Conservation (phyloP, 2,329 filamentous ascomycete genomes). For the Catunica adiposa region DNA sequence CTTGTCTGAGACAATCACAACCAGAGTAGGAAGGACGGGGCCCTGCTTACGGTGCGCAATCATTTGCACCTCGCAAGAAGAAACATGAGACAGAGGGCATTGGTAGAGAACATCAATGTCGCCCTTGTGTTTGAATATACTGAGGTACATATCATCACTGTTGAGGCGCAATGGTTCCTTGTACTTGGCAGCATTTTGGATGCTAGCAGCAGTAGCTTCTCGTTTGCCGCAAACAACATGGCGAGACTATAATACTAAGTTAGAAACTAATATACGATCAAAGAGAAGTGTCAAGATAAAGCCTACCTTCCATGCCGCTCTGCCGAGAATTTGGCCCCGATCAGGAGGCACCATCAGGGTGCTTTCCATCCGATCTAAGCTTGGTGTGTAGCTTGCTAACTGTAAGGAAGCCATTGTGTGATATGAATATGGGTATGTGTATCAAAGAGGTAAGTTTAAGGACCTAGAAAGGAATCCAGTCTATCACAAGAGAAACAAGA, state of each 20-base stretch:
- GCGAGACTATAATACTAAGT: slow-evolving; percentile 29
- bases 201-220: slow-evolving; percentile 7
- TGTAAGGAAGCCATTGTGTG: slow-evolving; percentile 6
- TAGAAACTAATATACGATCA: neutral
- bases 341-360: slow-evolving; percentile 35
- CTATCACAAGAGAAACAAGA: neutral
- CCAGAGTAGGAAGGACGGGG: slow-evolving; percentile 40
- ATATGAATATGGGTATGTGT: neutral
- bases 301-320: slow-evolving; percentile 35
- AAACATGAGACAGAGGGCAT: slow-evolving; percentile 34
- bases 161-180: slow-evolving; percentile 15
- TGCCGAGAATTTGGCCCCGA: slow-evolving; percentile 32
- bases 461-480: neutral
- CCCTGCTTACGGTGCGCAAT: slow-evolving; percentile 46
- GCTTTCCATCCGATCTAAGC: slow-evolving; percentile 26
- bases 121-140: slow-evolving; percentile 41
- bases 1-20: slow-evolving; percentile 42
- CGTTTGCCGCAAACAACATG: slow-evolving; percentile 37
- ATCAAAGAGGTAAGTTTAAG: neutral
- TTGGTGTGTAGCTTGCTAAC: slow-evolving; percentile 16
- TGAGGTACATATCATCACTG: slow-evolving; percentile 27
- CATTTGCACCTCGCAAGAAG: slow-evolving; percentile 42
- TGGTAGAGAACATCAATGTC: slow-evolving; percentile 39
- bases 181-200: neutral
- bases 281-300: neutral